A percentile compares a stretch with the other conserved stretches of the same genome.
phyloP scores from a whole-genome alignment of 2,329 filamentous ascomycete genomes.

The Albophoma yamanashiensis region DNA sequence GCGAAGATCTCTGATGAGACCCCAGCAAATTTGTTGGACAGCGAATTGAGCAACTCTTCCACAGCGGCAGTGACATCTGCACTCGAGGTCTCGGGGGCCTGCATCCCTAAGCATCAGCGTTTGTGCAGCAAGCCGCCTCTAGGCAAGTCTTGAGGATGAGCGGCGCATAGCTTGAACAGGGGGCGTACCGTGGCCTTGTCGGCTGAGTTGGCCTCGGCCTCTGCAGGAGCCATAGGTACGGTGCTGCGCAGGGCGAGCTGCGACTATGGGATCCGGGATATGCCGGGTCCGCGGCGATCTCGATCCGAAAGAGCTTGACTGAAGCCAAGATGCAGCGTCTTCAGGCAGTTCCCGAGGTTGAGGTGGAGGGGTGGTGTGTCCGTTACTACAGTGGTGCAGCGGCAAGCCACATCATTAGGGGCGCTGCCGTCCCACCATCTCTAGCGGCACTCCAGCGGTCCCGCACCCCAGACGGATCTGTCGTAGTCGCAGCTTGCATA shows the following conservation, averaged over 20 bases:
- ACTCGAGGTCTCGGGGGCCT: slow-evolving; percentile 36
- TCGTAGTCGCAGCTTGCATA: neutral
- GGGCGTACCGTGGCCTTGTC: slow-evolving; percentile 25
- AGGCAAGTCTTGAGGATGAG: neutral
- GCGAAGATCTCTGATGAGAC: slow-evolving; percentile 81
- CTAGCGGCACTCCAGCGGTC: neutral
- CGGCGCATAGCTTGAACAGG: neutral
- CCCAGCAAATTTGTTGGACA: slow-evolving; percentile 75
- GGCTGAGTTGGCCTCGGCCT: slow-evolving; percentile 19
- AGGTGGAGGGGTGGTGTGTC: neutral
- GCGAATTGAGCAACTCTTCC: slow-evolving; percentile 74
- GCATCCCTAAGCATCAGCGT: neutral
- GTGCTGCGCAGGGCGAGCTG: neutral
- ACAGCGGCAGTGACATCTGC: slow-evolving; percentile 67
- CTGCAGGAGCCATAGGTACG: slow-evolving; percentile 25
- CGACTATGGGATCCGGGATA: neutral
- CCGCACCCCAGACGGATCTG: neutral
- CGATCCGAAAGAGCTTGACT: neutral
- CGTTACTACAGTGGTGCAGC: neutral
- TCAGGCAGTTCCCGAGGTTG: neutral
- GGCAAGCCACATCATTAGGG: neutral
- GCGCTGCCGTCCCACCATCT: neutral
- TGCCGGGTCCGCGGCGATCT: neutral
- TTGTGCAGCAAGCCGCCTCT: neutral
- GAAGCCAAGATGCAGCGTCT: neutral